Evolutionary conservation across 2,329 filamentous ascomycete genomes (phyloP), one percentile per base, ranked within the genome.

Genomic region (Seiridium unicorne): DNA sequence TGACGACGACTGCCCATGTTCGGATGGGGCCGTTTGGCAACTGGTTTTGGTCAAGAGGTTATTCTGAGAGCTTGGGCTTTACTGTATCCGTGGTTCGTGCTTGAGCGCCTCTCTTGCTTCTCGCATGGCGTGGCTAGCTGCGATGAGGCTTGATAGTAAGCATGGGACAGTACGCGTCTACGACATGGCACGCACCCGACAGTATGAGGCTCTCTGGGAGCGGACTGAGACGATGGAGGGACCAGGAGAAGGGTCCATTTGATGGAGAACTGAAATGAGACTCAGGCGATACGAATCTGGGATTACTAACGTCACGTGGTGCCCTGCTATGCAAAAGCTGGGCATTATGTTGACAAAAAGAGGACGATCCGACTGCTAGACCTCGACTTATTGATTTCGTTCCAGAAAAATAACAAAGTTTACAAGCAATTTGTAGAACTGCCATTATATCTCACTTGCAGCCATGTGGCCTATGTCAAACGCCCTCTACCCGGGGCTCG

Each of bases 381-480:
- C 3, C 9, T 40, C 7, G 13, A 38, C 11, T 38, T 40, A 11
- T 18, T 42, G 7, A 42, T 13, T 42, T 42, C 13, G 38, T 31
- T 9, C 46, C 49, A 53, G 10, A 40, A 18, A 11, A 26, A 32
- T 31, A 32, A 9, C 10, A 11, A 38, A 53, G 49, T 7, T n/a
- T 53, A 7, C 4, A 32, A n/a, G 31, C 46, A 1, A 26, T 26
- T 7, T 9, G 26, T 31, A 49, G 7, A 42, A 42, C 7, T 31
- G n/a, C 5, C 10, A 10, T 53, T n/a, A n/a, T 53, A 34, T 44
- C 38, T 18, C 26, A 32, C 32, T 13, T 26, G 18, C 35, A 44
- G 53, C 4, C 10, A 58, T 58, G 57, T 58, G 57, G 57, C 57
- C 57, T 18, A 53, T 58, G 57, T 58, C 57, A 35, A 58, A 58